Base-by-base conservation (phyloP, 371 early-diverging fungal species). In the Mortierella sp. region DNA sequence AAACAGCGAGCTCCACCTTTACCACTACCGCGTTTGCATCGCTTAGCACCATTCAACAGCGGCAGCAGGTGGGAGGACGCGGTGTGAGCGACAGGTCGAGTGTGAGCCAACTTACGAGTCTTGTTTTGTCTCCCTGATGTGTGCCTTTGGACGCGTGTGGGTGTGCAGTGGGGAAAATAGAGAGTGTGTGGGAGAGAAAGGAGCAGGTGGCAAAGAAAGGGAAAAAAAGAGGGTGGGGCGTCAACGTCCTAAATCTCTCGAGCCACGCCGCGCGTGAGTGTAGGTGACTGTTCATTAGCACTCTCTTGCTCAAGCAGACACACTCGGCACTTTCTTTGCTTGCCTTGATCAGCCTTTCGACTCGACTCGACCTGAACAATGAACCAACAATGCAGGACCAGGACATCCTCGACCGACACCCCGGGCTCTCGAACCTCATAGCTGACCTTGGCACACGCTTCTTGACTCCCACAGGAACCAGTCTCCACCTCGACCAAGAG, bases 321-420 rank as follows among this genome's bases (percentile, higher is more conserved):
- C 19, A 19, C 51, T 19, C 5, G 21, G n/a, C 54, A 54, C 24
- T 1, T 24, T n/a, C 24, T 54, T 54, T 5, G 6, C 6, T 21
- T 54, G 54, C 19, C 69, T 21, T 34, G 40, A 26, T 31, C 70
- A 53, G 26, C 28, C 44, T 14, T 50, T 16, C 54, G 24, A 13
- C 71, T 46, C 70, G 11, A 59, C 31, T 13, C 53, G 0, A 46
- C 53, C 10, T 82, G 78, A 14, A 88, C 73, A 53, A 88, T 89
- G 64, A 57, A 61, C 59, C 88, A 69, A 72, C 89, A 84, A 76
- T 90, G 72, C 67, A 92, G 61, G 59, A 89, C 84, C 21, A 83
- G 71, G 28, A 88, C 73, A 8, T 86, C 81, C 61, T 87, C 89
- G n/a, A 91, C 88, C 46, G 78, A 51, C 75, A 77, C 90, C 91